Evolutionary conservation across 192 early-diverging fungal genomes (phyloP).

Genomic region (Fimicolochytrium jonesii): DNA sequence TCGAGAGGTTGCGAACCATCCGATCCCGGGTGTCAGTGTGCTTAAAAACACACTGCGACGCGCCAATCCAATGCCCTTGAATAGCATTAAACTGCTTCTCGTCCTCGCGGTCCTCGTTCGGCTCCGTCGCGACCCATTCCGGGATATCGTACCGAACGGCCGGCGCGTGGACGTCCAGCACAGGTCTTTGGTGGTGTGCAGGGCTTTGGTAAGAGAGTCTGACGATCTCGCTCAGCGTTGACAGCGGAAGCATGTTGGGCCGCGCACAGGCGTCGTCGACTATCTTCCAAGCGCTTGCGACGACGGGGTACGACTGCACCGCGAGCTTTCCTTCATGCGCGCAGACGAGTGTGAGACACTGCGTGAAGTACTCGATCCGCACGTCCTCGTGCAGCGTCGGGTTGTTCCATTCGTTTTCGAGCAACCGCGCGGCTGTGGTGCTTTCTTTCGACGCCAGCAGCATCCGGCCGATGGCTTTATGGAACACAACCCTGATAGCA

Average conservation of each 20-base stretch:
- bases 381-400: not conserved
- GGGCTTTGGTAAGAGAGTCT: not conserved
- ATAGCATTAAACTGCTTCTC: not conserved
- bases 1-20: not conserved
- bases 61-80: not conserved
- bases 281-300: not conserved
- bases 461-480: not conserved
- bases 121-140: not conserved
- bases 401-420: not conserved
- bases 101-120: not conserved
- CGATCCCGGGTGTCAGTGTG: not conserved
- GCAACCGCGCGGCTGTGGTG: not conserved
- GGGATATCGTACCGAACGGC: not conserved
- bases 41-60: too few species aligned
- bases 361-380: not conserved
- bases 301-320: not conserved
- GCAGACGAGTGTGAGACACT: not conserved
- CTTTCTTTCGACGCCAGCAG: not conserved
- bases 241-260: not conserved
- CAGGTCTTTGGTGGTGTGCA: too few species aligned
- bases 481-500: not conserved
- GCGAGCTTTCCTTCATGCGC: not conserved
- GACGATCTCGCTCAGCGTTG: not conserved
- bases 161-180: too few species aligned
- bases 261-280: not conserved